Base-by-base conservation (phyloP, 2,329 filamentous ascomycete species). In the Whalleya microplaca region DNA sequence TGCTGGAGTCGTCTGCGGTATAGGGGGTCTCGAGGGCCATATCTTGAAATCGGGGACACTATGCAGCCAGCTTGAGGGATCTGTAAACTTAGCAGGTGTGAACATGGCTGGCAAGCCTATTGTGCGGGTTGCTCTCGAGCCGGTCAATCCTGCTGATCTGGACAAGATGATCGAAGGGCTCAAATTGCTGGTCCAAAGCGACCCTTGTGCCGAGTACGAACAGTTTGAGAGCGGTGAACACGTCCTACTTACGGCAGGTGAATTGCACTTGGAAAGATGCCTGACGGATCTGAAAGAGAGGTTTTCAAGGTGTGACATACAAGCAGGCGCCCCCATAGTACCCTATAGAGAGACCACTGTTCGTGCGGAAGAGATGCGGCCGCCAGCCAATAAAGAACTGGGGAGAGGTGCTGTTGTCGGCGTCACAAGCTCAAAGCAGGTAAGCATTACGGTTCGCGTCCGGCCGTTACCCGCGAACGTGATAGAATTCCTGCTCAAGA, bases 21-120 rank as follows among this genome's bases (percentile, higher is more conserved):
- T 99, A 52, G 92, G 89, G 29, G 95, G 95, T 1, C 84, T 99
- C 1, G 93, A 95, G 69, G 94, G 93, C 16, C 89, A 94, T 59
- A 89, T 99, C n/a, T 81, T 99, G 52, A 99, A 99, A 73, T 96
- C 92, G 1, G 95, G 93, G 12, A 99, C 95, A 0, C 80, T 99
- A 2, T 97, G 92, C 77, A 96, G 91, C 62, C 89, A 90, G 62
- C 78, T 96, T 0, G 88, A 92, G 47, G 95, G 95, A 16, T 87
- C 91, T 6, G 87, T 96, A 65, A 99, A 99, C 74, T 78, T 99
- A 50, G 95, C 93, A 0, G 94, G 94, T 61, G 87, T 98, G 16
- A 81, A 78, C 52, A 86, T 93, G 73, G 86, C 85, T 29, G 90
- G 89, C 3, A 89, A 94, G 51, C 95, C 95, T 1, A 99, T 99